A percentile compares a stretch with the other conserved stretches of the same genome.
Conservation (phyloP, 441 rosid genomes). For the Omphalea diandra region DNA sequence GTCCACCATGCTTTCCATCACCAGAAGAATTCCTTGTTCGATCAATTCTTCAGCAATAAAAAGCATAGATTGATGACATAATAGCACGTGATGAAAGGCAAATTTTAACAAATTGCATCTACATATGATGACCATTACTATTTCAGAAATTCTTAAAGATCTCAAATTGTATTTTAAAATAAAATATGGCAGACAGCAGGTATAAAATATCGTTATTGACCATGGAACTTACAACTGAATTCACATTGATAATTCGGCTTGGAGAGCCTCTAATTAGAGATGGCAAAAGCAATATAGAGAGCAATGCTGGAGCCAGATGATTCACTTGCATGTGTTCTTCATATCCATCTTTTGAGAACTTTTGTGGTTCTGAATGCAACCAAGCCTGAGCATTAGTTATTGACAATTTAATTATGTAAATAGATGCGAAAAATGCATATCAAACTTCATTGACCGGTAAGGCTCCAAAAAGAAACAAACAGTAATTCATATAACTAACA, state of each 20-base stretch:
- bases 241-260: constrained; percentile 88
- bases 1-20: neutral
- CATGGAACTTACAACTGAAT: constrained; percentile 83
- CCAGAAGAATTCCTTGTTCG: neutral
- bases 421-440: neutral
- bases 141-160: neutral
- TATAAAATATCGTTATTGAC: neutral
- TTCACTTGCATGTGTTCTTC: constrained; percentile 99
- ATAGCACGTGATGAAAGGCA: neutral
- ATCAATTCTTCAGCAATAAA: neutral
- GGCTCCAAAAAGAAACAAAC: neutral
- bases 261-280: constrained; percentile 94
- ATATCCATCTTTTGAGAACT: constrained; percentile 80
- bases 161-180: neutral
- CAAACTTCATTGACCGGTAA: neutral
- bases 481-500: neutral
- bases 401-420: neutral
- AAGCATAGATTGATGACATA: neutral
- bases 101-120: neutral
- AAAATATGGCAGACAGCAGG: neutral
- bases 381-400: constrained; percentile 22
- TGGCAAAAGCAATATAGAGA: constrained; percentile 85
- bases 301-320: constrained; percentile 94
- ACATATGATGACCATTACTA: neutral
- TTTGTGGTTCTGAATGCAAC: constrained; percentile 70